phyloP scores from a whole-genome alignment of 257 asterid species.

The Capsicum pubescens region DNA sequence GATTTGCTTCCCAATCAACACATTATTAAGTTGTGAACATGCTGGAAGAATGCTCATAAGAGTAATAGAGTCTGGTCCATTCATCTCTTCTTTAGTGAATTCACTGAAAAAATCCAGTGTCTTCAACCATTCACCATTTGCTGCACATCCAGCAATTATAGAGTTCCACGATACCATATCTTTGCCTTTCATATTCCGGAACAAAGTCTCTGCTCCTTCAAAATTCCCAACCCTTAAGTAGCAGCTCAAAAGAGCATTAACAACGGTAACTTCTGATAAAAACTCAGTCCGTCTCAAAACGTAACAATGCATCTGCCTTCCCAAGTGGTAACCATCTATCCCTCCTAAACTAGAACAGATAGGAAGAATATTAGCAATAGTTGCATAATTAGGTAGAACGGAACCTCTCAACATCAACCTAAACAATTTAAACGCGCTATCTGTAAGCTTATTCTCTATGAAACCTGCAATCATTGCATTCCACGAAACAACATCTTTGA shows the following conservation, averaged over 20 bases:
- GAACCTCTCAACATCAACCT: conserved; percentile 55
- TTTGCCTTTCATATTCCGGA: conserved; percentile 52
- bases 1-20: conserved; percentile 68
- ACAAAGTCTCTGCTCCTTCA: conserved; percentile 56
- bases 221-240: conserved; percentile 61
- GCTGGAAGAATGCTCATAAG: conserved; percentile 76
- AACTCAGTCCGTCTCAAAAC: conserved; percentile 60
- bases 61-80: conserved; percentile 62
- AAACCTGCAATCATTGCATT: conserved; percentile 83
- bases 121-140: conserved; percentile 59
- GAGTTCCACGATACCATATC: conserved; percentile 88
- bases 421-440: conserved; percentile 58
- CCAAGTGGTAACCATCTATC: conserved; percentile 42
- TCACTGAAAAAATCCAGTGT: conserved; percentile 54
- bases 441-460: conserved; percentile 58
- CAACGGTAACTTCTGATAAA: conserved; percentile 48
- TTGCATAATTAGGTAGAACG: conserved; percentile 67
- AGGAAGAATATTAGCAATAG: conserved; percentile 66
- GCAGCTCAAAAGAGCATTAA: conserved; percentile 75
- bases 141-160: conserved; percentile 68
- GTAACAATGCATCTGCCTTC: conserved; percentile 70
- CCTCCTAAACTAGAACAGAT: conserved; percentile 55
- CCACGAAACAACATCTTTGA: conserved; percentile 81
- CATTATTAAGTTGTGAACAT: conserved; percentile 54
- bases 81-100: conserved; percentile 44